Conservation (phyloP, 352 stramenopile genomes). For the Phytopythium delawarense region DNA sequence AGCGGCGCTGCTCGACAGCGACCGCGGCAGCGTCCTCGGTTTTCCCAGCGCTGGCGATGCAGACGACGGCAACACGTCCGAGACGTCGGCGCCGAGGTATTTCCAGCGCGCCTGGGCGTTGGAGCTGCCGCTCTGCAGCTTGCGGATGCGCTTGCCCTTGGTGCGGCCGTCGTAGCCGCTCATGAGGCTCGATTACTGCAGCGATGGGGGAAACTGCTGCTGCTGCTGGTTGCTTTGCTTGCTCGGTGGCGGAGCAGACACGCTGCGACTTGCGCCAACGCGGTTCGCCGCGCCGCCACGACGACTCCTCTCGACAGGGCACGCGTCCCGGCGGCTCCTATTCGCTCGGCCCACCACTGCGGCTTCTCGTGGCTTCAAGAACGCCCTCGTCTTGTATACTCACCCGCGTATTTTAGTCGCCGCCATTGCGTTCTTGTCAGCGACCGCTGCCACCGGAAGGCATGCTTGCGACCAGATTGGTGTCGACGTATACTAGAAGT, state of each 20-base stretch:
- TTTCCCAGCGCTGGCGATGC: conserved; percentile 12
- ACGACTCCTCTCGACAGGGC: background rate
- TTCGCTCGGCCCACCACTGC: background rate
- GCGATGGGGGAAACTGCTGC: background rate
- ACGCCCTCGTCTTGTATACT: conserved; percentile 1
- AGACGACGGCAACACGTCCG: conserved; percentile 32
- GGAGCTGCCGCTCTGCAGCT: conserved; percentile 39
- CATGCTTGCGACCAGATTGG: background rate
- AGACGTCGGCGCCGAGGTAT: conserved; percentile 40
- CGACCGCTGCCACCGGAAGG: background rate
- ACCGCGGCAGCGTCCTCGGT: background rate
- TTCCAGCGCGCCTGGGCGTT: conserved; percentile 52
- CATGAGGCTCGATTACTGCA: conserved; percentile 7
- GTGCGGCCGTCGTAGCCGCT: conserved; percentile 26
- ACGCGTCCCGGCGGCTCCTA: background rate
- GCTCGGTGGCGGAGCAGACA: background rate
- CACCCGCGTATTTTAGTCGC: background rate
- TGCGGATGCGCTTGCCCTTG: conserved; percentile 57
- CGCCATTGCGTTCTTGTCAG: conserved; percentile 1
- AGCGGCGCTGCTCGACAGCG: conserved; percentile 1
- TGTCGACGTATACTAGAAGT: too few relatives aligned
- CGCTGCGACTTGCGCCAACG: background rate
- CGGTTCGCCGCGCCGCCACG: background rate
- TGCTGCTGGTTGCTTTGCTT: background rate
- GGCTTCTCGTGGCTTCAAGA: background rate